A percentile compares a stretch with the other conserved stretches of the same genome.
phyloP scores from a whole-genome alignment of 2,329 filamentous ascomycete genomes.

The Ascomycota sp. region DNA sequence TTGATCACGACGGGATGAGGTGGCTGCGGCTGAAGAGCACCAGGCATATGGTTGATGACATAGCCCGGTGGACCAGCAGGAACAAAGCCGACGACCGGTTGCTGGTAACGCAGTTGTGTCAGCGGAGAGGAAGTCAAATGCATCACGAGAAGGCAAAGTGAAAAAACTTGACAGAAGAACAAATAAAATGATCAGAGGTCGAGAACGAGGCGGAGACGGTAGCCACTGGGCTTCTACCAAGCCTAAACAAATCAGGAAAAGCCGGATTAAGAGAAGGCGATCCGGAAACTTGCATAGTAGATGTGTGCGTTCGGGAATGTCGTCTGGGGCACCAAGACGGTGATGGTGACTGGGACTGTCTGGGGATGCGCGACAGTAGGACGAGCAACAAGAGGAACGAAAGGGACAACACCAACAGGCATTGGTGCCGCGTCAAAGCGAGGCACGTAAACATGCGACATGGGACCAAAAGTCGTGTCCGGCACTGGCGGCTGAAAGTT shows the following conservation, averaged over 20 bases:
- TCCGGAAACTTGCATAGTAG: constrained; percentile 21
- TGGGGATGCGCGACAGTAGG: constrained; percentile 8
- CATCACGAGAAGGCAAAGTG: no score
- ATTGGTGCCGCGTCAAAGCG: constrained; percentile 23
- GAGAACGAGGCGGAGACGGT: no score
- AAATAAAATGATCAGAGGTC: no score
- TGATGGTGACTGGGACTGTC: constrained; percentile 8
- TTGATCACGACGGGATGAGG: constrained; percentile 15
- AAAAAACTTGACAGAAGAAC: no score
- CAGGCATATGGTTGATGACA: constrained; percentile 14
- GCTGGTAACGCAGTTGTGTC: no score
- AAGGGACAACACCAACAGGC: constrained; percentile 7
- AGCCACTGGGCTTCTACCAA: no score
- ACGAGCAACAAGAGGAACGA: background rate
- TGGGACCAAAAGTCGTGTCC: constrained; percentile 34
- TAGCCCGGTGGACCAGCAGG: constrained; percentile 11
- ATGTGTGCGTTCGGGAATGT: constrained; percentile 11
- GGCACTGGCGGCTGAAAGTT: constrained; percentile 39
- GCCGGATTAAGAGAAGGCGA: background rate
- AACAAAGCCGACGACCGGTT: constrained; percentile 12
- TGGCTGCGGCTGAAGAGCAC: constrained; percentile 3
- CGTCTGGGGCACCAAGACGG: constrained; percentile 13
- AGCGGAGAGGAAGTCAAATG: constrained; percentile 1
- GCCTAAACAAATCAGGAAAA: background rate
- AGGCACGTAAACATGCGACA: constrained; percentile 33